phyloP scores from a whole-genome alignment of 2,329 filamentous ascomycete species.

The Nemania serpens region DNA sequence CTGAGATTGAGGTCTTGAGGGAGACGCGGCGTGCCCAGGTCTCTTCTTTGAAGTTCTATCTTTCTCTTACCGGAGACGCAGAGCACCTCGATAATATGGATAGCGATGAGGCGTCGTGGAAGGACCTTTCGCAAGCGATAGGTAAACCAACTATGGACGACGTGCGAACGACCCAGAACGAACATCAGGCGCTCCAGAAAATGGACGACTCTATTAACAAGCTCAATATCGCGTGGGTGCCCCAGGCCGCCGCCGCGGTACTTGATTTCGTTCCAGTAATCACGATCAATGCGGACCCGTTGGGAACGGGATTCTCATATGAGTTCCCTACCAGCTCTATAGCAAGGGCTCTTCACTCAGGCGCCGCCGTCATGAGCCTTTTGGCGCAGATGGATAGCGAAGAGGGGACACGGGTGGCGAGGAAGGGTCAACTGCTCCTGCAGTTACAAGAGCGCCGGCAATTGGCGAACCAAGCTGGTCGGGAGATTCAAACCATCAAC shows the following conservation, averaged over 20 bases:
- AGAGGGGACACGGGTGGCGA: background rate
- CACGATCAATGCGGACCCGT: too few relatives aligned
- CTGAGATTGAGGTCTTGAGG: background rate
- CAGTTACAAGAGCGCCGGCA: conserved; percentile 8
- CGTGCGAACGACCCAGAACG: background rate
- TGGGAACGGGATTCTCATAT: too few relatives aligned
- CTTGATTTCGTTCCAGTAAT: too few relatives aligned
- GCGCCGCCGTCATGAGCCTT: background rate
- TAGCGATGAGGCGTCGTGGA: background rate
- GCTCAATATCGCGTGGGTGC: too few relatives aligned
- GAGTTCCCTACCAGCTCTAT: background rate
- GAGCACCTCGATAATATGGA: background rate
- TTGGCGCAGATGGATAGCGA: too few relatives aligned
- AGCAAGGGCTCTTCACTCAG: background rate
- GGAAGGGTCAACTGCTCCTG: background rate
- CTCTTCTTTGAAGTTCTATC: background rate
- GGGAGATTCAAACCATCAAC: conserved; percentile 1
- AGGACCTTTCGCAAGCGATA: conserved; percentile 1
- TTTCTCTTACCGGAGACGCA: conserved; percentile 6
- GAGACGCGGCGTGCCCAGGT: background rate
- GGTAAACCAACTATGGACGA: background rate
- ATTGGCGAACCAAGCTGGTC: conserved; percentile 2
- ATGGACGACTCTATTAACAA: too few relatives aligned
- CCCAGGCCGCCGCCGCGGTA: too few relatives aligned
- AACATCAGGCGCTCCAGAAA: background rate